Percentiles rank a stretch among this genome's conserved stretches.
phyloP scores from a whole-genome alignment of 2,329 filamentous ascomycete species.

The Arthroderma uncinatum region DNA sequence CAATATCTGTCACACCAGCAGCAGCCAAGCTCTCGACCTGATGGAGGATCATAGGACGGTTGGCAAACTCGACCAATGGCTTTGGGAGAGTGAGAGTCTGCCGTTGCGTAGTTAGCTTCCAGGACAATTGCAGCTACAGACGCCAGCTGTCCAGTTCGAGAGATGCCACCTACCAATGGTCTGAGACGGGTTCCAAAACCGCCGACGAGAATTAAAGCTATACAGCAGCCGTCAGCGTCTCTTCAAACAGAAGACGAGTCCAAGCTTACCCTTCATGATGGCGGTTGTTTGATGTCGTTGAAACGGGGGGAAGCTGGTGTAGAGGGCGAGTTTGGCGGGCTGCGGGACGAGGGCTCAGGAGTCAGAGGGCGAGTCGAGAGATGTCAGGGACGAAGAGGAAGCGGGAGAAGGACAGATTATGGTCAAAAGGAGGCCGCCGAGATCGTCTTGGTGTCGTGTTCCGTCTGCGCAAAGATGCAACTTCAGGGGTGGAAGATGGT shows the following conservation, averaged over 20 bases:
- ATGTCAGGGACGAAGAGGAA: not conserved
- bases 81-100: slow-evolving; percentile 95
- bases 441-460: not conserved
- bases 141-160: slow-evolving; percentile 2
- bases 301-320: not conserved
- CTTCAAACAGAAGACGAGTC: slow-evolving; percentile 9
- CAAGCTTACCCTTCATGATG: slow-evolving; percentile 37
- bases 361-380: not conserved
- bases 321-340: not conserved
- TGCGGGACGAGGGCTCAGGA: not conserved
- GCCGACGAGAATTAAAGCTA: slow-evolving; percentile 97
- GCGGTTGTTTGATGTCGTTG: not conserved
- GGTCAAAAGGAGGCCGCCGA: not conserved
- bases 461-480: not conserved
- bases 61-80: slow-evolving; percentile 94
- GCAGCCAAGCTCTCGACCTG: slow-evolving; percentile 91
- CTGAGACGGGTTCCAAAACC: slow-evolving; percentile 97
- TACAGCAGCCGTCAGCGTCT: slow-evolving; percentile 15
- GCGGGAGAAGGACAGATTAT: not conserved
- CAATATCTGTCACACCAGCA: slow-evolving; percentile 92
- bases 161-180: slow-evolving; percentile 61
- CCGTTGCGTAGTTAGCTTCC: slow-evolving; percentile 5
- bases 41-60: slow-evolving; percentile 98
- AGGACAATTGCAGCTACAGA: not conserved
- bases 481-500: not conserved